A percentile compares a stretch with the other conserved stretches of the same genome.
phyloP scores from a whole-genome alignment of 345 rosid species.

The Hibiscus trionum region DNA sequence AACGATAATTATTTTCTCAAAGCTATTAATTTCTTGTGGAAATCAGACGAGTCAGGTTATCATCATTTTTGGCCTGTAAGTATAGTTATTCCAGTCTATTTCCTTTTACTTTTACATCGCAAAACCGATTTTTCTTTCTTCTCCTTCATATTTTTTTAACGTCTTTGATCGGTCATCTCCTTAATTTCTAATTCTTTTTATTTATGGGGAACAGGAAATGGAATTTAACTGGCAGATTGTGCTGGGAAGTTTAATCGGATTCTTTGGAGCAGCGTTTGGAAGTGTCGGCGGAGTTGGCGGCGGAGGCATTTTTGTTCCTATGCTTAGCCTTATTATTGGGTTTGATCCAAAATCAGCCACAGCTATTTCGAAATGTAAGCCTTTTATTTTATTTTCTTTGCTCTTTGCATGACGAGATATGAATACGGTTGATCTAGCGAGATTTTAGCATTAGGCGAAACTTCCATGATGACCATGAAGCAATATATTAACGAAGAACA shows the following conservation, averaged over 20 bases:
- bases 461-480: too few relatives aligned
- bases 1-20: slow-evolving; percentile 12
- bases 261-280: slow-evolving; percentile 86
- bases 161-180: too few relatives aligned
- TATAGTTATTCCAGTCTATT: background rate
- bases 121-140: background rate
- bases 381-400: background rate
- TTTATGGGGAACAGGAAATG: slow-evolving; percentile 39
- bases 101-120: background rate
- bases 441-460: too few relatives aligned
- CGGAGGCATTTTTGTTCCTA: slow-evolving; percentile 73
- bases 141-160: too few relatives aligned
- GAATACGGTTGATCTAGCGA: too few relatives aligned
- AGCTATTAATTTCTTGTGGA: slow-evolving; percentile 36
- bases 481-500: too few relatives aligned
- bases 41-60: slow-evolving; percentile 37
- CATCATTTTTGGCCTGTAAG: slow-evolving; percentile 75
- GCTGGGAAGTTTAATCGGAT: slow-evolving; percentile 53
- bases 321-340: slow-evolving; percentile 74
- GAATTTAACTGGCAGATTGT: slow-evolving; percentile 67
- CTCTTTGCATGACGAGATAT: background rate
- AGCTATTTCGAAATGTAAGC: slow-evolving; percentile 77
- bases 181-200: too few relatives aligned
- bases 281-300: slow-evolving; percentile 94
- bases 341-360: slow-evolving; percentile 78